phyloP scores from a whole-genome alignment of 495 filamentous ascomycete genomes.

The Penicillium paradoxum region DNA sequence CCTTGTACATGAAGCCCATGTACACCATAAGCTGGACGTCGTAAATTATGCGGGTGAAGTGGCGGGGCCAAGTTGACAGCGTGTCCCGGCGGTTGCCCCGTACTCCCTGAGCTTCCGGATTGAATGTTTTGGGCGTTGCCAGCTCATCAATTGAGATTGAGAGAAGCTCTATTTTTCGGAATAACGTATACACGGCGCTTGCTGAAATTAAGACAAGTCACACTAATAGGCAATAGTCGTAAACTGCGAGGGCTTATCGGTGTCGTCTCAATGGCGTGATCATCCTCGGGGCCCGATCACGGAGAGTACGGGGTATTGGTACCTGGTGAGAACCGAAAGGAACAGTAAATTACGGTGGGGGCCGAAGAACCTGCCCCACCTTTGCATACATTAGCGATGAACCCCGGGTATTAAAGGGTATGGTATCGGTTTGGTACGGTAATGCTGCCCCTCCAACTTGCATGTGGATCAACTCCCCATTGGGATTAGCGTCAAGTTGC shows the following conservation, averaged over 20 bases:
- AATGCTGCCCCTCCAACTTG: slow-evolving; percentile 22
- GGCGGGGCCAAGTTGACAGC: slow-evolving; percentile 3
- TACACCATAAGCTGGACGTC: no score
- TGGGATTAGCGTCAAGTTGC: slow-evolving; percentile 17
- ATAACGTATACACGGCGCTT: neutral
- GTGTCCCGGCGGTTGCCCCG: neutral
- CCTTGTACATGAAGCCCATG: neutral
- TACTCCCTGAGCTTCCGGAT: neutral
- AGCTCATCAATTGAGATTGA: neutral
- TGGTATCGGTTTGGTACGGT: neutral
- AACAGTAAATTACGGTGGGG: slow-evolving; percentile 2
- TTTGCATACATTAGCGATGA: neutral
- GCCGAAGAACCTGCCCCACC: neutral
- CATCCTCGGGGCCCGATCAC: slow-evolving; percentile 2
- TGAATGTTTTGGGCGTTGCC: neutral
- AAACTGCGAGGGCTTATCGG: slow-evolving; percentile 1
- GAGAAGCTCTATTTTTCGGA: no score
- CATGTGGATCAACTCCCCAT: slow-evolving; percentile 4
- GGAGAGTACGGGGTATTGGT: slow-evolving; percentile 4
- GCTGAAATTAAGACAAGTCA: neutral
- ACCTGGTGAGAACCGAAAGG: neutral
- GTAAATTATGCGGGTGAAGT: neutral
- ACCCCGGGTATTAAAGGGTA: neutral
- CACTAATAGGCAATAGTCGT: neutral
- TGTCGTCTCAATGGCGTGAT: slow-evolving; percentile 7